phyloP scores from a whole-genome alignment of 1,284 basidiomycete genomes.

The Waitea zeae region DNA sequence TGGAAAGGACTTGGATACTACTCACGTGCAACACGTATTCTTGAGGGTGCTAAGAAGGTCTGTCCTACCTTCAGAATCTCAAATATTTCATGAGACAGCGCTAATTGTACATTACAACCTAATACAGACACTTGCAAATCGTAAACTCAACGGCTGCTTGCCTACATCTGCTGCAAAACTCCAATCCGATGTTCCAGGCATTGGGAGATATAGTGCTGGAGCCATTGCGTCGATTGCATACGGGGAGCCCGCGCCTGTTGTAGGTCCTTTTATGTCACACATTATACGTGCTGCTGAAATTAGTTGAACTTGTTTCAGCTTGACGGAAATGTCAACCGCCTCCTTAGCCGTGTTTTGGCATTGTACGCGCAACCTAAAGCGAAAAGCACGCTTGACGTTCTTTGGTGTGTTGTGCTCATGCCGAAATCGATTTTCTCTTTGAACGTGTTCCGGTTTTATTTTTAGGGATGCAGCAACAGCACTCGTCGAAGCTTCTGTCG shows the following conservation, averaged over 20 bases:
- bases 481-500: conserved; percentile 39
- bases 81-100: not conserved
- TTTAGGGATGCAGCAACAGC: conserved; percentile 33
- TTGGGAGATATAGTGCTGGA: conserved; percentile 83
- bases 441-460: not conserved
- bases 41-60: conserved; percentile 14
- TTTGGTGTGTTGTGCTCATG: too few species aligned
- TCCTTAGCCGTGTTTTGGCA: conserved; percentile 68
- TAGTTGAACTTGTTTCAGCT: conserved; percentile 35
- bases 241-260: conserved; percentile 68
- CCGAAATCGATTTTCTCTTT: not conserved
- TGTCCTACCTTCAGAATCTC: not conserved
- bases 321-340: conserved; percentile 82
- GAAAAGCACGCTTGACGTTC: conserved; percentile 57
- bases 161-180: conserved; percentile 70
- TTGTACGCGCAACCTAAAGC: conserved; percentile 68
- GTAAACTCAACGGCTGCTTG: conserved; percentile 57
- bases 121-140: conserved; percentile 21
- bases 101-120: not conserved
- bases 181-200: conserved; percentile 75
- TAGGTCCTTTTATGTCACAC: conserved; percentile 19
- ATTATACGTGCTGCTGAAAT: conserved; percentile 4
- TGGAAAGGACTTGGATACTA: conserved; percentile 94
- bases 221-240: conserved; percentile 88
- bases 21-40: conserved; percentile 67